Evolutionary conservation across 2,329 filamentous ascomycete species (phyloP), one percentile per base, ranked within the genome.

Genomic region (Calonectria leucothoes): DNA sequence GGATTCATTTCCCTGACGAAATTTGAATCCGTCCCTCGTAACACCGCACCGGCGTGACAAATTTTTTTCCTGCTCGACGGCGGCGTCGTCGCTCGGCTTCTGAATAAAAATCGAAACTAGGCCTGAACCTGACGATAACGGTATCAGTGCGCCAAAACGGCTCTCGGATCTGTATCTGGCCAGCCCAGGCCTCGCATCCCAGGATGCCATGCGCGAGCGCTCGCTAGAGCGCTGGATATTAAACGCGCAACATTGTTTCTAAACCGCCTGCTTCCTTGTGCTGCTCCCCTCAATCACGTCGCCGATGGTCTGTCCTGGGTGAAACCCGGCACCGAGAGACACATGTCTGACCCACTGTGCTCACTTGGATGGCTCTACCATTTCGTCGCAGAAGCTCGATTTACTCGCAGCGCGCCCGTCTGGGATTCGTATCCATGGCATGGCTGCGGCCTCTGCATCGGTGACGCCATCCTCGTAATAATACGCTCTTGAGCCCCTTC

Each of bases 391-490:
- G 73, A 79, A 70, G 72, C 66, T 42, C 51, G 48, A 42, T 23
- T 69, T 35, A 64, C 66, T 68, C 52, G 35, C 55, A 25, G 55
- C 35, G 55, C 55, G 35, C 55, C 35, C 66, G 59, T 59, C 57
- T 69, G 75, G 70, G 73, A 77, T 78, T 77, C 72, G 72, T 70
- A 76, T 74, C 74, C 76, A 70, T 72, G 73, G 71, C 76, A 70
- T 72, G 73, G 71, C 51, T 29, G 48, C 52, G 63, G 68, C 48
- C 70, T 70, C 77, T 80, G 73, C 74, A 76, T 51, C 70, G 69
- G 73, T 80, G 78, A 80, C 78, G 78, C 78, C 78, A 80, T 80
- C 74, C 70, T 76, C 69, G 75, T 78, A 76, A 71, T 66, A 29
- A 71, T 66, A 29, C 52, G n/a, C 45, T 48, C 33, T 27, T n/a